Conservation (phyloP, 2,329 filamentous ascomycete genomes). For the Nothopassalora personata region DNA sequence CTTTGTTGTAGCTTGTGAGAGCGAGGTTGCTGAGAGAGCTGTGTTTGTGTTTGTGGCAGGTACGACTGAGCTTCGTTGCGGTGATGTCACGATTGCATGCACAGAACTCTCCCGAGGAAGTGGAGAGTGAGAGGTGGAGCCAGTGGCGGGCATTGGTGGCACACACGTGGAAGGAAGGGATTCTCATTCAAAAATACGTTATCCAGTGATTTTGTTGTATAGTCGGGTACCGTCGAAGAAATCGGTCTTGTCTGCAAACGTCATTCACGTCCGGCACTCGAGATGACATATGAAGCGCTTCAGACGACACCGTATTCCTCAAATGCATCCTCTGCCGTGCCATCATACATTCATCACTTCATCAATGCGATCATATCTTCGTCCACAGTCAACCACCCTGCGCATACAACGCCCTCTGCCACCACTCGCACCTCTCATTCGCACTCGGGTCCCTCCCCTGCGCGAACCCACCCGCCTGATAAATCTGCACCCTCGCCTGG, state of each 20-base stretch:
- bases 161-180: not conserved
- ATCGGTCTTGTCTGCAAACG: no score
- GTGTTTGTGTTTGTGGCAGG: not conserved
- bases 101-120: not conserved
- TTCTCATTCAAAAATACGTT: no score
- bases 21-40: not conserved
- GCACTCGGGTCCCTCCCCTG: not conserved
- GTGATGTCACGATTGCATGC: not conserved
- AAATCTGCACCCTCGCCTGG: not conserved
- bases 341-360: not conserved
- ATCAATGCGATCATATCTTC: not conserved
- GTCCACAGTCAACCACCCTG: not conserved
- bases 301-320: not conserved
- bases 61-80: not conserved
- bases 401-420: not conserved
- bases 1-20: not conserved
- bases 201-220: no score
- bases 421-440: not conserved
- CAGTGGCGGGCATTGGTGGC: not conserved
- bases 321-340: no score
- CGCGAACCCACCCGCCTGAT: not conserved
- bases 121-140: not conserved
- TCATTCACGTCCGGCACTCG: no score
- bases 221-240: no score
- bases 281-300: no score